Evolutionary conservation across 805 yeast genomes (phyloP).

Genomic region (Ogataea saltuana): DNA sequence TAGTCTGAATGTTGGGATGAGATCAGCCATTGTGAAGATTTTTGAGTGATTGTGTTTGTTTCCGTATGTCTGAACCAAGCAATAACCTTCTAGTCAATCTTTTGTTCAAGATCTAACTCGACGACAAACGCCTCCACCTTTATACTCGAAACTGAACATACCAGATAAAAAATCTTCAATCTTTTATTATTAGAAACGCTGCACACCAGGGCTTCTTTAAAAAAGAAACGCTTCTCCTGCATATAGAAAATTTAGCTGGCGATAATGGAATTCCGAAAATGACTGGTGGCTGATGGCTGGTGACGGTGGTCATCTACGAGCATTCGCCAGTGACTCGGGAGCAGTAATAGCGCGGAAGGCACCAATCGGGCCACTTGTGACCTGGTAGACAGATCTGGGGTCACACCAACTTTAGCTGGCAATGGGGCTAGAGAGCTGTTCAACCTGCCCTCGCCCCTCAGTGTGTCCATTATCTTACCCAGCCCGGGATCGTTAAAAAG

Average conservation of each 20-base stretch:
- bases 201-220: constrained; percentile 7
- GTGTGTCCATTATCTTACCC: no score
- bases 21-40: constrained; percentile 25
- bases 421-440: no score
- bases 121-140: constrained; percentile 3
- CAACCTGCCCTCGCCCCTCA: no score
- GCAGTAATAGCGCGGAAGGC: no score
- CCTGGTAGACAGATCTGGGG: no score
- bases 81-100: no score
- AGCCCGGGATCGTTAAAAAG: constrained; percentile 1
- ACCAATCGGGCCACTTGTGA: no score
- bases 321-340: no score
- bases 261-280: constrained; percentile 2
- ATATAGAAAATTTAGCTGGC: constrained; percentile 4
- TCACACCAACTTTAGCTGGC: no score
- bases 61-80: constrained; percentile 2
- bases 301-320: no score
- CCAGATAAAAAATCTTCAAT: constrained; percentile 3
- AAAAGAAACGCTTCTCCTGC: constrained; percentile 7
- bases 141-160: background rate
- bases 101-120: background rate
- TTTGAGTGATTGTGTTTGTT: background rate
- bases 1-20: constrained; percentile 64
- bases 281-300: background rate
- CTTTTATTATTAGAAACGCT: constrained; percentile 5